These are phyloP conservation scores for Diaporthe australafricana DNA, from an alignment of 2,329 filamentous ascomycete species.

Conservation along the genomic window DNA sequence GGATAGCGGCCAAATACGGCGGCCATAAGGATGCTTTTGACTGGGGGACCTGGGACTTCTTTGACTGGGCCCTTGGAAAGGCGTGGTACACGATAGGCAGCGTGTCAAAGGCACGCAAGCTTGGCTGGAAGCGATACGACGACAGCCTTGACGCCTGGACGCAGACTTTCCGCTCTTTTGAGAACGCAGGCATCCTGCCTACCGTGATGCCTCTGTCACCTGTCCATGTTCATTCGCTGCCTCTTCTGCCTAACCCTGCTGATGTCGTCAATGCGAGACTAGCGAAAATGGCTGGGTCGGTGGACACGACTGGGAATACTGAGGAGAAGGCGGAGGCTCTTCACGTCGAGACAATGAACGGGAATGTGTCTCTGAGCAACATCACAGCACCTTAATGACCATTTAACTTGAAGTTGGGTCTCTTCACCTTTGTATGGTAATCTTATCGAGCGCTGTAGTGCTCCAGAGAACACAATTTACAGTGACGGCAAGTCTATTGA, in stretches of 20 bases:
- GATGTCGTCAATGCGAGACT: neutral
- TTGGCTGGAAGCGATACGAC: constrained; percentile 35
- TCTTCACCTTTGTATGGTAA: no score
- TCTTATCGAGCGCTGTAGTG: neutral
- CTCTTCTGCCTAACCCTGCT: neutral
- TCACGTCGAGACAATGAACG: neutral
- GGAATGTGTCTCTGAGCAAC: neutral
- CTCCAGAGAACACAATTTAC: neutral
- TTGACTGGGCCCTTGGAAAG: constrained; percentile 36
- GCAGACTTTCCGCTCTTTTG: constrained; percentile 36
- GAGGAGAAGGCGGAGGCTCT: neutral
- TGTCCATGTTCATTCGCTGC: neutral
- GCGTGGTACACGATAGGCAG: constrained; percentile 32
- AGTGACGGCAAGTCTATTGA: neutral
- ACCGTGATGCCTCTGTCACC: neutral
- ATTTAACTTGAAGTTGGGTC: neutral
- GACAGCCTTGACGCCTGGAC: constrained; percentile 34
- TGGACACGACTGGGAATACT: no score
- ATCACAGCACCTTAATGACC: neutral
- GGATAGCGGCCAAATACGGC: constrained; percentile 35
- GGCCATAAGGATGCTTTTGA: constrained; percentile 36
- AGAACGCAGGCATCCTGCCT: constrained; percentile 37
- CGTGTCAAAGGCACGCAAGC: constrained; percentile 36
- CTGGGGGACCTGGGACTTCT: constrained; percentile 38
- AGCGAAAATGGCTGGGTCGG: neutral